Evolutionary conservation across 2,329 filamentous ascomycete genomes (phyloP).

Genomic region (Hypocrella siamensis): DNA sequence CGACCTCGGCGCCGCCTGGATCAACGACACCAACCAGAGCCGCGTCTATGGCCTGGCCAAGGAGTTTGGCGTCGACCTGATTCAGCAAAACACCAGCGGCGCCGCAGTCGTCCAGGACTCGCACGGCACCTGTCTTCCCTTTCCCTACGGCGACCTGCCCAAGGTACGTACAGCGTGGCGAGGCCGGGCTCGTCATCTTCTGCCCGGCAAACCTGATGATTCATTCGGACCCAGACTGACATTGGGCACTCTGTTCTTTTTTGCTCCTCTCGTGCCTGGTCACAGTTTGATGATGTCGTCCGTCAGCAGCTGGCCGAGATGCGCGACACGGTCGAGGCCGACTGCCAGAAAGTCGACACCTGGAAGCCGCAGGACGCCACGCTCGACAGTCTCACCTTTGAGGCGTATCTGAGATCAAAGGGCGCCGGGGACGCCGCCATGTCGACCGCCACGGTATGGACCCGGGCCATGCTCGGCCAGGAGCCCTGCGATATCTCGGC

Average conservation of each 20-base stretch:
- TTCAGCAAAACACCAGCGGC: not conserved
- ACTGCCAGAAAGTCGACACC: not conserved
- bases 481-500: constrained; percentile 33
- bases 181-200: too few relatives aligned
- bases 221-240: too few relatives aligned
- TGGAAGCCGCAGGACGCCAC: not conserved
- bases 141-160: not conserved
- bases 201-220: too few relatives aligned
- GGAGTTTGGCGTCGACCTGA: not conserved
- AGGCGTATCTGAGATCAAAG: not conserved
- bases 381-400: not conserved
- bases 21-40: constrained; percentile 38
- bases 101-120: not conserved
- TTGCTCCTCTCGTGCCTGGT: too few relatives aligned
- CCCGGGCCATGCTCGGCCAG: constrained; percentile 31
- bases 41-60: constrained; percentile 7
- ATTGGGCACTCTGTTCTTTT: too few relatives aligned
- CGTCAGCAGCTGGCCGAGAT: not conserved
- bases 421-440: not conserved
- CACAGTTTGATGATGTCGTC: not conserved
- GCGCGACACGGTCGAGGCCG: not conserved
- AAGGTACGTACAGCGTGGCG: not conserved
- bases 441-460: constrained; percentile 1
- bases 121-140: not conserved
- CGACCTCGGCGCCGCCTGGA: constrained; percentile 43